Conservation (phyloP, 495 filamentous ascomycete genomes). For the Massariosphaeria phaeospora region DNA sequence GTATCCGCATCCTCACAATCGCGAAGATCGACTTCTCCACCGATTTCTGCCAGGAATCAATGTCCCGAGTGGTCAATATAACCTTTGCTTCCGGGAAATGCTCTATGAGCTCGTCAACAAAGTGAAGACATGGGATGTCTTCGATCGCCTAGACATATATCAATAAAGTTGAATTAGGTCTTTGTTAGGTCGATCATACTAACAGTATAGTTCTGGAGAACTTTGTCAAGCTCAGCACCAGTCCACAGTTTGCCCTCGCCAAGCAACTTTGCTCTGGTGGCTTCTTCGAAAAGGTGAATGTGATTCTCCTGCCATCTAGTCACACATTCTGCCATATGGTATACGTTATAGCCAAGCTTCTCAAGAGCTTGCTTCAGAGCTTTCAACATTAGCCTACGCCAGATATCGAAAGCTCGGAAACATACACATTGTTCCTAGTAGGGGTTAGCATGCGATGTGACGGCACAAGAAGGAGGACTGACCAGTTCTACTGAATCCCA, state of each 20-base stretch:
- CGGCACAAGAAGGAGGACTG: neutral
- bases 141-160: neutral
- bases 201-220: conserved; percentile 16
- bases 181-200: neutral
- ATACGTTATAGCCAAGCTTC: conserved; percentile 11
- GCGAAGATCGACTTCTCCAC: conserved; percentile 7
- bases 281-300: conserved; percentile 5
- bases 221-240: conserved; percentile 10
- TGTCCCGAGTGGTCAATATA: conserved; percentile 14
- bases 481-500: conserved; percentile 20
- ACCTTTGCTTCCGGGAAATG: conserved; percentile 9
- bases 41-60: conserved; percentile 8
- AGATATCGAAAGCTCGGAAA: neutral
- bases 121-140: conserved; percentile 19
- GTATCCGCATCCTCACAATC: neutral
- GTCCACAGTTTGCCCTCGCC: conserved; percentile 7
- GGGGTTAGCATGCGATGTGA: neutral
- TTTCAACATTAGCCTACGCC: neutral
- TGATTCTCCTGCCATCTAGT: neutral
- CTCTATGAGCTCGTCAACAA: conserved; percentile 12
- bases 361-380: conserved; percentile 14
- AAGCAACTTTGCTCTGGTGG: conserved; percentile 1
- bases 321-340: conserved; percentile 10
- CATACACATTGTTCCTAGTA: conserved; percentile 17
- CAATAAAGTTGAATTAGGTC: neutral